Base-by-base conservation (phyloP, 202 grass and related monocot genomes). In the Schoenoplectus triqueter region DNA sequence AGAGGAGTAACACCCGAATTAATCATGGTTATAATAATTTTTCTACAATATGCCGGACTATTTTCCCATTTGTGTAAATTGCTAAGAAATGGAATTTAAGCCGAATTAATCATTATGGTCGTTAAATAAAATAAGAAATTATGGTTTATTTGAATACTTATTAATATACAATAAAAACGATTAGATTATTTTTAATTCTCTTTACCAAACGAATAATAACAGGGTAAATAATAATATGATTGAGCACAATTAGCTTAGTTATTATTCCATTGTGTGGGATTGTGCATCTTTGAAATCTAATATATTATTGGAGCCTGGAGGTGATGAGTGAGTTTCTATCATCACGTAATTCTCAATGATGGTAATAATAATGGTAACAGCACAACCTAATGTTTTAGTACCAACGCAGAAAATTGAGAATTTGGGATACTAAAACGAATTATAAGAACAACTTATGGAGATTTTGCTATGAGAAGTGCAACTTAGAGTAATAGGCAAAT, bases 401-500 rank as follows among this genome's bases (percentile, higher is more conserved):
- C 47, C 56, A 59, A 59, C 15, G 1, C 15, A 59, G 3, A 59
- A 59, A 59, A 59, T 1, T 59, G 13, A 5, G 13, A 59, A 15
- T 59, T 59, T n/a, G 13, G 56, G 56, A 59, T 59, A 59, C 56
- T 14, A 59, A 59, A 59, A 59, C 15, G 14, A 49, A 49, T 14
- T 57, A 14, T 15, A 57, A 13, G 54, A 59, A 59, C 11, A 59
- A 59, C 56, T 59, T 59, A n/a, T 4, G 56, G 9, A 66, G 21
- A 67, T 67, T 31, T 67, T 67, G 22, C 10, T 41, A 31, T 31
- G 31, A 31, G 31, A 76, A 77, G 73, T 77, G 73, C 11, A 56
- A 56, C 21, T 56, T 11, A 31, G 31, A 31, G 31, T 31, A 68
- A n/a, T 78, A 45, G 74, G 74, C 14, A 44, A 50, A 77, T 78